Evolutionary conservation across 768 basidiomycete species (phyloP), one percentile per base, ranked within the genome.

Genomic region (Rossbeevera mucosa): DNA sequence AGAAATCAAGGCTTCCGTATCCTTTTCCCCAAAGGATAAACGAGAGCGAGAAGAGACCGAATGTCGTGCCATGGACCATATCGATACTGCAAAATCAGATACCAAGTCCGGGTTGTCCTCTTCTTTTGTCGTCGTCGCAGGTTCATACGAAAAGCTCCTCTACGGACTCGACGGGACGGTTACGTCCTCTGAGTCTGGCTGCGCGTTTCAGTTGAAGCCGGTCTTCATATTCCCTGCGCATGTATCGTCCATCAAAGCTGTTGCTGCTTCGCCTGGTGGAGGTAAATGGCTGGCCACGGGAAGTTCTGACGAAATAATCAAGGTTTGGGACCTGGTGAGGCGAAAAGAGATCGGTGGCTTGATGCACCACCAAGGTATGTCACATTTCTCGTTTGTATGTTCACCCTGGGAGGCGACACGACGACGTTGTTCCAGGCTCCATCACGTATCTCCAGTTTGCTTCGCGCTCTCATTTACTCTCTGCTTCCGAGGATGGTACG

Each of bases 201-300:
- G 70, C 55, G 61, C 64, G 46, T 74, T 76, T 48, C 56, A 67
- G 20, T 63, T 95, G 25, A 81, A 83, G 50, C 93, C 96, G 0
- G 79, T 90, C 41, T 99, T 99, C 71, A 91, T 93, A 56, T 99
- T 99, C 72, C 94, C 96, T 25, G 96, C 96, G 0, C 96, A 99
- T 66, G 83, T 95, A 41, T 92, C 91, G 2, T 93, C 84, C 61
- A 86, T 99, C 54, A 94, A 94, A 64, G 82, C 91, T 11, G 87
- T 94, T 26, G 87, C 93, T 3, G 88, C 91, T 0, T 89, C 89
- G 0, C 93, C 93, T 3, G 71, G 80, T 3, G 93, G 94, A 28
- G 93, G 93, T 1, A 97, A 96, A 72, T 97, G 94, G 93, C 77
- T 98, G 14, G 95, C 93, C 7, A 93, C 88, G 0, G 96, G 94